phyloP scores from a whole-genome alignment of 345 rosid genomes.

The Ailanthus altissimus region DNA sequence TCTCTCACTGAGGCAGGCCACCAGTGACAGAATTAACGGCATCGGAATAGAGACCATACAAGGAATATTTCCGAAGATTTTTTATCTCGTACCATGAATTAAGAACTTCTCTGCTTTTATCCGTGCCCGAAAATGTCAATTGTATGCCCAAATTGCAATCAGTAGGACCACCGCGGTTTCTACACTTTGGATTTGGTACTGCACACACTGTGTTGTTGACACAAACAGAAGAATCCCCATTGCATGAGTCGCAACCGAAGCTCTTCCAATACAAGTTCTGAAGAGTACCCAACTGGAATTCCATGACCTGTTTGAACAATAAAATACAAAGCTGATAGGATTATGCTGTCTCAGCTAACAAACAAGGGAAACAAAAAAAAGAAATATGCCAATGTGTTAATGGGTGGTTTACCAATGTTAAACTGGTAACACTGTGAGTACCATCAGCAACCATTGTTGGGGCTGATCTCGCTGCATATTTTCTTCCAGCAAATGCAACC shows the following conservation, averaged over 20 bases:
- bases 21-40: slow-evolving; percentile 32
- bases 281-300: slow-evolving; percentile 78
- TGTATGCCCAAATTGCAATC: slow-evolving; percentile 70
- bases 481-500: slow-evolving; percentile 94
- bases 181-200: slow-evolving; percentile 57
- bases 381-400: neutral
- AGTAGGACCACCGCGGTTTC: slow-evolving; percentile 39
- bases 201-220: slow-evolving; percentile 67
- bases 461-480: slow-evolving; percentile 88
- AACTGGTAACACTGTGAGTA: slow-evolving; percentile 67
- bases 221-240: slow-evolving; percentile 46
- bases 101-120: slow-evolving; percentile 61
- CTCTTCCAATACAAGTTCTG: slow-evolving; percentile 78
- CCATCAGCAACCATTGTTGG: slow-evolving; percentile 67
- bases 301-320: slow-evolving; percentile 53
- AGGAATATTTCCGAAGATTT: slow-evolving; percentile 65
- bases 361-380: neutral
- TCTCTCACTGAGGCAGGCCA: slow-evolving; percentile 9
- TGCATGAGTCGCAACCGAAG: slow-evolving; percentile 70
- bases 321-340: neutral
- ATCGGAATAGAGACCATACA: slow-evolving; percentile 52
- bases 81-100: slow-evolving; percentile 90
- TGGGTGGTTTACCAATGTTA: slow-evolving; percentile 63
- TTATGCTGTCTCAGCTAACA: neutral
- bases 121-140: slow-evolving; percentile 82